Conservation (phyloP, 2,329 filamentous ascomycete genomes). For the Blastomyces emzantsi region DNA sequence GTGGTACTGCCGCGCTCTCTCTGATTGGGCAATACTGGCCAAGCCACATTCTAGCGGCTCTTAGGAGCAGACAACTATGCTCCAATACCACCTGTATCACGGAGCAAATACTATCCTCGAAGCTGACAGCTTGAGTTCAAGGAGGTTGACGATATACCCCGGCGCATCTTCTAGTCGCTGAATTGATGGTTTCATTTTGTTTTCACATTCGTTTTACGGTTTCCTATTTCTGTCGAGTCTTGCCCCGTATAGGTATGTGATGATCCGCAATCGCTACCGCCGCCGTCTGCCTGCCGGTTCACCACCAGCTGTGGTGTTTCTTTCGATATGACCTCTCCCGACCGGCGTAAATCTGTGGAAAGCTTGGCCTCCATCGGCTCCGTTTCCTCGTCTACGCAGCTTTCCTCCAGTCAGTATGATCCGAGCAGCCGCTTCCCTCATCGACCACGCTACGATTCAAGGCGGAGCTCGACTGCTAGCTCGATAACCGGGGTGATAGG, state of each 20-base stretch:
- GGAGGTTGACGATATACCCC: background rate
- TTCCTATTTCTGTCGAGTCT: background rate
- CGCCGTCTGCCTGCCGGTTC: slow-evolving; percentile 1
- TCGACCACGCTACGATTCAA: slow-evolving; percentile 30
- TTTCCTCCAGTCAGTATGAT: slow-evolving; percentile 27
- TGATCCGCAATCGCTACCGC: background rate
- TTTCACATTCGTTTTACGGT: background rate
- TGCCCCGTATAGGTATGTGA: background rate
- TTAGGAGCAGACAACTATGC: background rate
- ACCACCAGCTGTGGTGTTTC: background rate
- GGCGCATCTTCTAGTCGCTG: background rate
- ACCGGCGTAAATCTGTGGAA: slow-evolving; percentile 57
- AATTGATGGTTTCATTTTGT: background rate
- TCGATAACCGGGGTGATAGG: slow-evolving; percentile 80
- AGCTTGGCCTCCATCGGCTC: slow-evolving; percentile 51
- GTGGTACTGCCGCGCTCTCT: background rate
- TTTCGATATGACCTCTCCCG: slow-evolving; percentile 52
- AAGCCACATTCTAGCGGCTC: slow-evolving; percentile 4
- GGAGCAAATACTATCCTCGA: background rate
- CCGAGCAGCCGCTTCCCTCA: slow-evolving; percentile 25
- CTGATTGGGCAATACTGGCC: background rate
- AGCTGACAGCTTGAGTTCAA: background rate
- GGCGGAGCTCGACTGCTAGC: slow-evolving; percentile 76
- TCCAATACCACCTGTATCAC: background rate
- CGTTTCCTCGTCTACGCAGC: slow-evolving; percentile 44